A percentile compares a stretch with the other conserved stretches of the same genome.
These are phyloP conservation scores for Scleroderma bovista DNA, from an alignment of 768 basidiomycete genomes.

Conservation along the genomic window DNA sequence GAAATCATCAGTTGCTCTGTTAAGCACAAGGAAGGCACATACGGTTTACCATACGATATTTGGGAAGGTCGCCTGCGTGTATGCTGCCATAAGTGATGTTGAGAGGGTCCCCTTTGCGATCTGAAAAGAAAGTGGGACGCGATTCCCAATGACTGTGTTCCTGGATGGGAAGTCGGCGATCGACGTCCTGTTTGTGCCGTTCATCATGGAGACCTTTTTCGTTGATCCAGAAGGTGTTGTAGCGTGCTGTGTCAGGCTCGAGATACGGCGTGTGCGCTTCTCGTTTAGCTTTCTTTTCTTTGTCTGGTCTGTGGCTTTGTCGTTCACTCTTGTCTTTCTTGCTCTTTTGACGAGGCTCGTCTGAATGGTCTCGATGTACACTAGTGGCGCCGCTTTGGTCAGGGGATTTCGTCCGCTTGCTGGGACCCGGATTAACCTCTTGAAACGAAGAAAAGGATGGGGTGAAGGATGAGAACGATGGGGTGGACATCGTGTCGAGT, in stretches of 20 bases:
- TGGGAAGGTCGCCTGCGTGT: slow-evolving; percentile 59
- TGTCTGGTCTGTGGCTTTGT: slow-evolving; percentile 18
- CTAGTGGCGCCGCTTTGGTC: slow-evolving; percentile 13
- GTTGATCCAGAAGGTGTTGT: slow-evolving; percentile 8
- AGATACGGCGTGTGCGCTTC: slow-evolving; percentile 25
- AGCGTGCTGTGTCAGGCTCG: slow-evolving; percentile 18
- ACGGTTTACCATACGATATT: slow-evolving; percentile 57
- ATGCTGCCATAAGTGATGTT: slow-evolving; percentile 67
- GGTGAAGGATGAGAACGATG: slow-evolving; percentile 58
- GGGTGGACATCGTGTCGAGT: slow-evolving; percentile 37
- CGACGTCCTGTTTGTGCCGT: slow-evolving; percentile 30
- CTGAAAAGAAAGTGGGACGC: slow-evolving; percentile 49
- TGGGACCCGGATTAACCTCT: slow-evolving; percentile 45
- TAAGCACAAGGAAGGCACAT: slow-evolving; percentile 22
- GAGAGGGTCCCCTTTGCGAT: slow-evolving; percentile 58
- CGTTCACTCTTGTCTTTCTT: slow-evolving; percentile 18
- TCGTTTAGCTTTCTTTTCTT: slow-evolving; percentile 27
- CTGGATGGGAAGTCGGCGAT: slow-evolving; percentile 21
- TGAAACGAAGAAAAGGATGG: slow-evolving; percentile 70
- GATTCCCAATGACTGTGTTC: slow-evolving; percentile 22
- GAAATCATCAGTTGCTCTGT: slow-evolving; percentile 45
- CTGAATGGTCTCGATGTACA: slow-evolving; percentile 8
- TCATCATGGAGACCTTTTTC: slow-evolving; percentile 24
- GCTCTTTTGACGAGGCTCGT: slow-evolving; percentile 6
- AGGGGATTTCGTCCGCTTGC: slow-evolving; percentile 18